Conservation (phyloP, 805 yeast species). For the Huiozyma sinensis region DNA sequence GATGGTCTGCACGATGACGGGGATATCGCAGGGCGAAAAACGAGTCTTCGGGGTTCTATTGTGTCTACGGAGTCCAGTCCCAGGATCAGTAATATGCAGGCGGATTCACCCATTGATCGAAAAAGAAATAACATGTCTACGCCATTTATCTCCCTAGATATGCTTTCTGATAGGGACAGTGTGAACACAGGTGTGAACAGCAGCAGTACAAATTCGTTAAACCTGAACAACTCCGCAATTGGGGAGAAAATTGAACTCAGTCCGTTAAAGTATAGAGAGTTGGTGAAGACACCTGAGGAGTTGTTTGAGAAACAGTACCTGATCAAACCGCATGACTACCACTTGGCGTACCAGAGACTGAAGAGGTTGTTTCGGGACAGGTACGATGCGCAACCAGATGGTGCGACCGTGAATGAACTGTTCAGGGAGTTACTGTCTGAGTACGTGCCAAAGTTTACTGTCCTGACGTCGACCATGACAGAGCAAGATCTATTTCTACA, state of each 20-base stretch:
- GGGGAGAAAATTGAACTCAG: constrained; percentile 2
- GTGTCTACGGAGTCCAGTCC: neutral
- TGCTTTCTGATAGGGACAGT: constrained; percentile 1
- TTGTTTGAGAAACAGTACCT: constrained; percentile 10
- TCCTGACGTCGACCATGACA: constrained; percentile 61
- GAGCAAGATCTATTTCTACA: constrained; percentile 61
- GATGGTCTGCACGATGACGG: neutral
- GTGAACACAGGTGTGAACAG: neutral
- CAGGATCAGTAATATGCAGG: neutral
- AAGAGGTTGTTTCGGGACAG: constrained; percentile 4
- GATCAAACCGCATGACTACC: constrained; percentile 19
- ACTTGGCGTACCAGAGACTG: constrained; percentile 12
- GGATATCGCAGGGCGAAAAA: neutral
- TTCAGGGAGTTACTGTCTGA: constrained; percentile 9
- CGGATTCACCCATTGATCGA: neutral
- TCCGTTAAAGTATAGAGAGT: constrained; percentile 14
- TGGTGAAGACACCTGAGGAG: constrained; percentile 16
- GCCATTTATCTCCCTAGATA: constrained; percentile 17
- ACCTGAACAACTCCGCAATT: neutral
- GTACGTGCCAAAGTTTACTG: constrained; percentile 66
- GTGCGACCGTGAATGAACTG: neutral
- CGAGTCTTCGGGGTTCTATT: too few relatives aligned
- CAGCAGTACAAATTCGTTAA: neutral
- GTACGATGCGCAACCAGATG: neutral
- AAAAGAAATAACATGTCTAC: constrained; percentile 2